A percentile compares a stretch with the other conserved stretches of the same genome.
phyloP scores from a whole-genome alignment of 345 rosid genomes.

The Limnanthes douglasii region DNA sequence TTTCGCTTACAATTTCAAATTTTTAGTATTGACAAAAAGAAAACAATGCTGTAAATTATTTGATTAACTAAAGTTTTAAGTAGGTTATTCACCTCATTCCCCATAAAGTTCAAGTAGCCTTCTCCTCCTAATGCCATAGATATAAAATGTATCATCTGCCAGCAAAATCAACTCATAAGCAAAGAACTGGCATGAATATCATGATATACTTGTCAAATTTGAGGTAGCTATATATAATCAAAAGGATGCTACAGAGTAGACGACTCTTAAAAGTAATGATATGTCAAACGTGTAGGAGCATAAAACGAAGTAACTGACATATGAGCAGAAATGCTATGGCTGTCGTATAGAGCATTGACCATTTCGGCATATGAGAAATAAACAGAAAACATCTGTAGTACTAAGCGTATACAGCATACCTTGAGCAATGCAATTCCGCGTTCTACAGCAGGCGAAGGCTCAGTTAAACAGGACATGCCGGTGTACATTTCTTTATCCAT shows the following conservation, averaged over 20 bases:
- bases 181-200: no score
- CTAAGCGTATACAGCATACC: constrained; percentile 21
- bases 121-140: constrained; percentile 79
- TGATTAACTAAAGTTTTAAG: no score
- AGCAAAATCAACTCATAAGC: not conserved
- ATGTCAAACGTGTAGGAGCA: not conserved
- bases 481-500: constrained; percentile 74
- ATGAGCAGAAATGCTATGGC: not conserved
- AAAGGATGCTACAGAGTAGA: no score
- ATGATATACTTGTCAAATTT: no score
- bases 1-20: no score
- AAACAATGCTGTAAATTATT: not conserved
- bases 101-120: constrained; percentile 80
- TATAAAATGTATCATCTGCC: constrained; percentile 66
- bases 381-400: not conserved
- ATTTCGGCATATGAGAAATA: not conserved
- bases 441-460: constrained; percentile 35
- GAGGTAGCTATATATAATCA: no score
- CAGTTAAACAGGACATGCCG: constrained; percentile 53
- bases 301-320: not conserved
- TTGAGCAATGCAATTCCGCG: constrained; percentile 73
- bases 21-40: no score
- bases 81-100: constrained; percentile 46
- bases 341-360: not conserved
- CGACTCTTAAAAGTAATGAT: not conserved